Evolutionary conservation across 1,284 basidiomycete species (phyloP).

Genomic region (Leccinum huronense): DNA sequence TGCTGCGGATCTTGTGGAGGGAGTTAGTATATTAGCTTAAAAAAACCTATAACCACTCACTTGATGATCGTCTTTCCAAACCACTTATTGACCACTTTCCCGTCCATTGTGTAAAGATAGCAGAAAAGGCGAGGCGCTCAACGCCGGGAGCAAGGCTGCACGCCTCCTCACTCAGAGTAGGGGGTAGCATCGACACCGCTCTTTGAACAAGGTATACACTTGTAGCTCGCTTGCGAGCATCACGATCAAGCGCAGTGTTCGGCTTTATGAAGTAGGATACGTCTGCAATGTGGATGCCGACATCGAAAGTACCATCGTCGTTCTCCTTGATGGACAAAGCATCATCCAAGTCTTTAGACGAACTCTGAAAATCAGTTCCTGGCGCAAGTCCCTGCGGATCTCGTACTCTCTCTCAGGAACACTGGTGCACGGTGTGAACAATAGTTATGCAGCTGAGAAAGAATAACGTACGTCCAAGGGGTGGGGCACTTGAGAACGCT

Average conservation of each 20-base stretch:
- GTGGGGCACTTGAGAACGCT: slow-evolving; percentile 92
- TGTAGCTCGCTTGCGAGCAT: slow-evolving; percentile 95
- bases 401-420: slow-evolving; percentile 92
- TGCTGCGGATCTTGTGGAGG: slow-evolving; percentile 66
- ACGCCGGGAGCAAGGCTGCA: slow-evolving; percentile 88
- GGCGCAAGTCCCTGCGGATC: slow-evolving; percentile 82
- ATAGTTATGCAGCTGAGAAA: slow-evolving; percentile 1
- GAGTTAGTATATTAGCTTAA: slow-evolving; percentile 10
- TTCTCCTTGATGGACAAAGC: slow-evolving; percentile 87
- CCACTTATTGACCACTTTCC: slow-evolving; percentile 82
- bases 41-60: slow-evolving; percentile 41
- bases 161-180: slow-evolving; percentile 84
- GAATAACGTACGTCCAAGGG: slow-evolving; percentile 79
- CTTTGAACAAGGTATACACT: slow-evolving; percentile 96
- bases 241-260: slow-evolving; percentile 94
- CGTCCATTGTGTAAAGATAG: slow-evolving; percentile 84
- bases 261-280: slow-evolving; percentile 96
- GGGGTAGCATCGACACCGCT: slow-evolving; percentile 95
- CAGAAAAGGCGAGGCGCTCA: slow-evolving; percentile 89
- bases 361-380: slow-evolving; percentile 80
- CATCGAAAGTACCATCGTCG: slow-evolving; percentile 87
- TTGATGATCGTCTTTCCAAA: slow-evolving; percentile 92
- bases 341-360: slow-evolving; percentile 92
- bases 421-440: slow-evolving; percentile 39
- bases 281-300: slow-evolving; percentile 95